These are phyloP conservation scores for Eucalyptus virginea DNA, from an alignment of 345 rosid genomes.

Conservation along the genomic window DNA sequence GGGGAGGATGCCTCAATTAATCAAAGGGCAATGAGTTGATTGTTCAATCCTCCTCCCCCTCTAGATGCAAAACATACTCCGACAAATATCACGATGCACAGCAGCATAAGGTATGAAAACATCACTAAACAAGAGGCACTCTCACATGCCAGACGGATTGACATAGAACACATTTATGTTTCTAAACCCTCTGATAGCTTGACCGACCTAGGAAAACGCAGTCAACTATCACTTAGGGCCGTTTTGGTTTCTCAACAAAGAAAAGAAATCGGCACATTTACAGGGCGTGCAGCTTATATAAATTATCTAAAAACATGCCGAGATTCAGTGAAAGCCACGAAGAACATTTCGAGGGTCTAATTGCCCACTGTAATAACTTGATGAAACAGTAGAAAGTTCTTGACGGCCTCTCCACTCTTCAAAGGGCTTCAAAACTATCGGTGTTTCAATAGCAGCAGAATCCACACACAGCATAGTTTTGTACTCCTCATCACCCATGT, in stretches of 20 bases:
- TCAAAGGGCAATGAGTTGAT: background rate
- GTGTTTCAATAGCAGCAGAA: conserved; percentile 67
- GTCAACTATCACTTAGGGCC: conserved; percentile 1
- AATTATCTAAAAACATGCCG: background rate
- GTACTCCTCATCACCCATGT: conserved; percentile 86
- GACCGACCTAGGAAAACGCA: background rate
- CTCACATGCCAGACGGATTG: background rate
- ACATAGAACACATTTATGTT: background rate
- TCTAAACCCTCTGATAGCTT: conserved; percentile 11
- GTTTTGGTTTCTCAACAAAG: background rate
- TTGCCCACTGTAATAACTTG: conserved; percentile 97
- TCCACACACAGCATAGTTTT: conserved; percentile 76
- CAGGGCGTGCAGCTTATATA: background rate
- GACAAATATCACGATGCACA: background rate
- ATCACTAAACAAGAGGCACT: background rate
- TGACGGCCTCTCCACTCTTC: conserved; percentile 92
- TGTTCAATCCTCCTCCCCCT: background rate
- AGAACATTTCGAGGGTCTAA: conserved; percentile 86
- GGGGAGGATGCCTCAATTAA: background rate
- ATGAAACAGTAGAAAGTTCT: conserved; percentile 81
- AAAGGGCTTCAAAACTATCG: conserved; percentile 54
- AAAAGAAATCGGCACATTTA: background rate
- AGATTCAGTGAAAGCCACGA: conserved; percentile 24
- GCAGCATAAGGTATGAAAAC: background rate
- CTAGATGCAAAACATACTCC: background rate